Base-by-base conservation (phyloP, 2,329 filamentous ascomycete genomes). In the Stagonosporopsis tanaceti region DNA sequence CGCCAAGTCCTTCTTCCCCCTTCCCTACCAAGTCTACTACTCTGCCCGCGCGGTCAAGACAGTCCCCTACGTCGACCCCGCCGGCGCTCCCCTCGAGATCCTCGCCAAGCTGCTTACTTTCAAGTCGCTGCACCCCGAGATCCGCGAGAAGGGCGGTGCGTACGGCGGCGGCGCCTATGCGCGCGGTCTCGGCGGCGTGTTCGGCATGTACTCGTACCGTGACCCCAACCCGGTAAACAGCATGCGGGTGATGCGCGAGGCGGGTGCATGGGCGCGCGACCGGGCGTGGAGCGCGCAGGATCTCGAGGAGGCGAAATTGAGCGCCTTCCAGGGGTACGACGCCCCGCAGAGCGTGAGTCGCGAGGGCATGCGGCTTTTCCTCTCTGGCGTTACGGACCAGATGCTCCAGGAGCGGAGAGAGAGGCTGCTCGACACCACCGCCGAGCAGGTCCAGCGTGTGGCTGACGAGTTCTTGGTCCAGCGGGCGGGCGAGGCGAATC, bases 21-120 rank as follows among this genome's bases (percentile, higher is more conserved):
- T 99, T 17, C 95, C 95, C 0, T 99, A 97, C 78, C 95, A 99
- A 78, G 95, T 99, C 32, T 97, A 96, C 74, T 98, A 98, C 73
- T 92, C 94, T 7, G 90, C 89, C 15, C 83, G 95, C 41, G 89
- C 92, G 17, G 79, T 97, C 14, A 88, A 91, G 6, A 96, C 94
- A 0, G 89, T 90, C 0, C 91, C 93, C 0, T 99, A 97, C 77
- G 89, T 87, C 3, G 86, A 91, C 40, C 76, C 87, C 0, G 84
- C 90, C 50, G 88, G 90, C 38, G 92, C 95, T 1, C 85, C 93
- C 0, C 87, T 98, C 15, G 92, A 94, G 68, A 90, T 98, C 38
- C 87, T 99, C 22, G 88, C 93, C 12, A 92, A 97, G 74, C 86
- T 99, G 17, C 85, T 99, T 30, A 98, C 94, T 0, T 94, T 99